Evolutionary conservation across 169 alveolate species (phyloP), one percentile per base, ranked within the genome.

Genomic region (Cryptosporidium sp.): DNA sequence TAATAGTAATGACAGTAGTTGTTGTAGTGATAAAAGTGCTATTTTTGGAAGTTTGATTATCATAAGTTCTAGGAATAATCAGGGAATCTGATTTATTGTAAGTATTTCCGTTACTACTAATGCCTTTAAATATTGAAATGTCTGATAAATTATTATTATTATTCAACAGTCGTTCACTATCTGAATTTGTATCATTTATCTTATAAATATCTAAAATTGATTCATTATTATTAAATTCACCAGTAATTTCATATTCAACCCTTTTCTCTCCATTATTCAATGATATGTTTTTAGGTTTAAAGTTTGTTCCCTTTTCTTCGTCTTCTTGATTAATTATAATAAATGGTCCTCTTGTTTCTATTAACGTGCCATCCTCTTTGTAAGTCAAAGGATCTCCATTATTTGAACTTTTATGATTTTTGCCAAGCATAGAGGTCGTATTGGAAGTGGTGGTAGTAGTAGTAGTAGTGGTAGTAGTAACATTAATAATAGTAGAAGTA

Each of bases 261-360:
- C 2, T 26, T 55, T 55, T 10, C 33, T 55, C 18, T n/a, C 67
- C 67, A 55, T 21, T 55, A 23, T 55, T 55, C 14, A 18, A 14
- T 45, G 37, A n/a, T 55, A 23, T 6, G 29, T 7, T 9, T 18
- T 55, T 55, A 55, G 35, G 8, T 21, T 16, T 1, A 8, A 3
- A n/a, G 10, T 26, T n/a, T 55, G 29, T 23, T 14, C 6, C 5
- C 8, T 55, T 26, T 18, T 45, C 18, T 21, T 45, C 55, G 21
- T 16, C 67, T 26, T 23, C 67, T 26, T 55, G 12, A 21, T 55
- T 26, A 6, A 55, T 10, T 21, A 26, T 3, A 55, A 55, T 55
- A 26, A 55, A 21, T 55, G 67, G 67, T 55, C 67, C 33, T 23
- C 67, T 55, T n/a, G 67, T 55, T 26, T 55, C 21, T 26, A 55